Percentiles rank a stretch among this genome's conserved stretches.
Evolutionary conservation across 352 stramenopile species (phyloP).

Genomic region (Phytophthora kernoviae): DNA sequence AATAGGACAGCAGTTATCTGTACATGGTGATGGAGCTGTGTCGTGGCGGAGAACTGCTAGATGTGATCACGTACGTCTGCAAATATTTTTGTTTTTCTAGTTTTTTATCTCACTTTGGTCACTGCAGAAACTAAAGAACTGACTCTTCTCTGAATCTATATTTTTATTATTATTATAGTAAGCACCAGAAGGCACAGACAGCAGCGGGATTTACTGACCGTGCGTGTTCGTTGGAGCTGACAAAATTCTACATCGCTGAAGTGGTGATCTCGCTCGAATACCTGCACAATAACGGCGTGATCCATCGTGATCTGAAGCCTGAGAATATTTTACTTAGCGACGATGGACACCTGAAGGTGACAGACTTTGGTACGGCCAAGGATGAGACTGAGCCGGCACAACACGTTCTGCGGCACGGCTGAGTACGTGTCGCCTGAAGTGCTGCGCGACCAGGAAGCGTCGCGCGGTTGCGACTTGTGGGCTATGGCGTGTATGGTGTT

Average conservation of each 20-base stretch:
- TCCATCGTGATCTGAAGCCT: slow-evolving; percentile 96
- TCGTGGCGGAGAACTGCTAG: slow-evolving; percentile 82
- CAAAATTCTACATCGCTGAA: slow-evolving; percentile 95
- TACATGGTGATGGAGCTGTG: slow-evolving; percentile 93
- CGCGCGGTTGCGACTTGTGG: slow-evolving; percentile 89
- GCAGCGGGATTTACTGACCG: slow-evolving; percentile 60
- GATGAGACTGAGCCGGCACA: slow-evolving; percentile 79
- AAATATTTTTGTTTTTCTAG: not conserved
- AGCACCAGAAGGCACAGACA: slow-evolving; percentile 73
- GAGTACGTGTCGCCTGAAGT: slow-evolving; percentile 94
- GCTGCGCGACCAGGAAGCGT: slow-evolving; percentile 82
- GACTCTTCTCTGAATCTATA: slow-evolving; percentile 6
- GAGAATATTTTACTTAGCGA: slow-evolving; percentile 90
- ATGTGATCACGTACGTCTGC: slow-evolving; percentile 81
- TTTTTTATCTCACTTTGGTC: not conserved
- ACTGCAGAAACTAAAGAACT: slow-evolving; percentile 4
- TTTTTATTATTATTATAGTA: slow-evolving; percentile 37
- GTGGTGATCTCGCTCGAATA: slow-evolving; percentile 94
- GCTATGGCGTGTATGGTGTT: slow-evolving; percentile 92
- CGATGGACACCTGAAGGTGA: slow-evolving; percentile 90
- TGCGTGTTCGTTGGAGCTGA: slow-evolving; percentile 82
- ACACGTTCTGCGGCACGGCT: slow-evolving; percentile 91
- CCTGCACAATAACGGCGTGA: slow-evolving; percentile 93
- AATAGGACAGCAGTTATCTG: slow-evolving; percentile 80
- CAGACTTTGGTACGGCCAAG: slow-evolving; percentile 90